Percentiles rank a stretch among this genome's conserved stretches.
These are phyloP conservation scores for Coelastrella sp. DNA, from an alignment of 139 green algal species.

Conservation along the genomic window DNA sequence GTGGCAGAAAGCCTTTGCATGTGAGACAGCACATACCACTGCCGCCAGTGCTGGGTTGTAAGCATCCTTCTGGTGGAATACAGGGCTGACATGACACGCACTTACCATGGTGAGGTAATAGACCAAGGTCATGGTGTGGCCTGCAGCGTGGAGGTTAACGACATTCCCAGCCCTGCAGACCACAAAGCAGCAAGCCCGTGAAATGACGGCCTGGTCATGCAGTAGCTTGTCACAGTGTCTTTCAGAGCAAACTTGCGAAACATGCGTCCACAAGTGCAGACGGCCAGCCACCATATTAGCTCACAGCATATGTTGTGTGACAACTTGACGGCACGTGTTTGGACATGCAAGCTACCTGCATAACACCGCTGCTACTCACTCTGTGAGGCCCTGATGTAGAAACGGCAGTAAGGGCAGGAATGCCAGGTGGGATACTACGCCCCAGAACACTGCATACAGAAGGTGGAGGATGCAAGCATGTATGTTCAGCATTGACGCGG, in stretches of 20 bases:
- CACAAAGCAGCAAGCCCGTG: background rate
- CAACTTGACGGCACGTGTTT: background rate
- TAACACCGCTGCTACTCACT: conserved; percentile 49
- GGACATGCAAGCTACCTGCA: background rate
- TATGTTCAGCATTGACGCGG: background rate
- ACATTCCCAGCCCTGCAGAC: conserved; percentile 35
- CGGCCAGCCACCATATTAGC: too few species aligned
- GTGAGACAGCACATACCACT: too few species aligned
- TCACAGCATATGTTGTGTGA: too few species aligned
- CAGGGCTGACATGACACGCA: background rate
- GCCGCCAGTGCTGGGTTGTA: too few species aligned
- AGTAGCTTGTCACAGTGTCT: too few species aligned
- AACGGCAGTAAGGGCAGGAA: conserved; percentile 60
- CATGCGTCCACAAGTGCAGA: too few species aligned
- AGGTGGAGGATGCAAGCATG: background rate
- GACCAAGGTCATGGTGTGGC: conserved; percentile 33
- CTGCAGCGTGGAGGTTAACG: background rate
- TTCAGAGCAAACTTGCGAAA: too few species aligned
- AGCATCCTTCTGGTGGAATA: too few species aligned
- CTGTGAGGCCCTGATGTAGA: conserved; percentile 59
- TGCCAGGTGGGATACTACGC: conserved; percentile 51
- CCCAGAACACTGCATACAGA: conserved; percentile 50
- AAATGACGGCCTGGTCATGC: too few species aligned
- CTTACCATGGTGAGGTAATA: conserved; percentile 46
- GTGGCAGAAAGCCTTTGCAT: too few species aligned